A percentile compares a stretch with the other conserved stretches of the same genome.
These are phyloP conservation scores for Talaromyces wortmannii DNA, from an alignment of 495 filamentous ascomycete species.

Conservation along the genomic window DNA sequence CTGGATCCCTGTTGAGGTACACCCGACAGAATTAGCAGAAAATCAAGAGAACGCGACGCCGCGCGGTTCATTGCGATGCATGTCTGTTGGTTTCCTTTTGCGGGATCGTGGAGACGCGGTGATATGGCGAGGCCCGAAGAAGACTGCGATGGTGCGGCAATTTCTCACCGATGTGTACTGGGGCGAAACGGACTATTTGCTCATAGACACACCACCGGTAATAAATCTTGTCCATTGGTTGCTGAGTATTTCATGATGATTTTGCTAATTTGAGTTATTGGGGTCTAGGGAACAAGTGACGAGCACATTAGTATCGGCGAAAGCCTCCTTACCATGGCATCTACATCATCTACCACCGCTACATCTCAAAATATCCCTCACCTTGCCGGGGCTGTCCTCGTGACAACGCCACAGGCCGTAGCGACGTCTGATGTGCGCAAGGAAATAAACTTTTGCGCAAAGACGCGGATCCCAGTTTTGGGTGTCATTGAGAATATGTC, in stretches of 20 bases:
- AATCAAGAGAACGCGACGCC: slow-evolving; percentile 14
- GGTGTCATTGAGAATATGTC: slow-evolving; percentile 98
- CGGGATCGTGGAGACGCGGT: slow-evolving; percentile 79
- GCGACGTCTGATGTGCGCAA: slow-evolving; percentile 91
- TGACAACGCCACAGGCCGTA: slow-evolving; percentile 94
- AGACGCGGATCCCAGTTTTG: slow-evolving; percentile 73
- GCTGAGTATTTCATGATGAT: background rate
- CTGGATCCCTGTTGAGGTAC: slow-evolving; percentile 83
- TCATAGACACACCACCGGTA: slow-evolving; percentile 85
- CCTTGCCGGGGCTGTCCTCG: slow-evolving; percentile 77
- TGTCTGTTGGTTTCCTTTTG: slow-evolving; percentile 91
- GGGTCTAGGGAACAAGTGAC: slow-evolving; percentile 68
- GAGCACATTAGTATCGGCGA: slow-evolving; percentile 95
- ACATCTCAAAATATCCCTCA: slow-evolving; percentile 23
- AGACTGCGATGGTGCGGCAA: slow-evolving; percentile 97
- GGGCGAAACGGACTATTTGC: slow-evolving; percentile 78
- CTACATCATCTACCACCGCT: slow-evolving; percentile 19
- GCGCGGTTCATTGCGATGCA: slow-evolving; percentile 68
- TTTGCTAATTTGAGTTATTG: background rate
- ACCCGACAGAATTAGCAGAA: slow-evolving; percentile 37
- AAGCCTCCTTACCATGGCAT: slow-evolving; percentile 56
- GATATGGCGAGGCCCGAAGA: slow-evolving; percentile 96
- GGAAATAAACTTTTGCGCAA: slow-evolving; percentile 91
- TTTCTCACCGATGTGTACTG: slow-evolving; percentile 91
- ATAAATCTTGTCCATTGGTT: background rate